Percentiles rank a stretch among this genome's conserved stretches.
phyloP scores from a whole-genome alignment of 2,329 filamentous ascomycete genomes.

The Aspergillus latus region DNA sequence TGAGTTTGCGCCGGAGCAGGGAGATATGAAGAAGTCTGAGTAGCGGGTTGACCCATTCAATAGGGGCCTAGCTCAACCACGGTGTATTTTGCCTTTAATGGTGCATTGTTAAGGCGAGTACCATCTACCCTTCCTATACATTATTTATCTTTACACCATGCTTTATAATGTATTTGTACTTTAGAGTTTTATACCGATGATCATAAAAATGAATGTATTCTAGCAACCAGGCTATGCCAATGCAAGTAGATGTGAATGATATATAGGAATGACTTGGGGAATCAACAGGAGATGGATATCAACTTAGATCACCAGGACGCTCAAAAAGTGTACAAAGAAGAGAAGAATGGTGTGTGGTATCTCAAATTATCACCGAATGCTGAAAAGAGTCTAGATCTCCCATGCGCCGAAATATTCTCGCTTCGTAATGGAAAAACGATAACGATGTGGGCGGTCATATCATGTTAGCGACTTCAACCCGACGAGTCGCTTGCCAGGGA shows the following conservation, averaged over 20 bases:
- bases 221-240: conserved; percentile 5
- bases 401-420: neutral
- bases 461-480: conserved; percentile 31
- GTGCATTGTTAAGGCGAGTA: neutral
- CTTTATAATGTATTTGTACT: neutral
- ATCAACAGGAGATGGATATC: conserved; percentile 10
- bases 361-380: conserved; percentile 2
- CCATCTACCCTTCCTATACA: neutral
- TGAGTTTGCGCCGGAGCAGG: conserved; percentile 25
- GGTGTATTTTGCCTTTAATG: neutral
- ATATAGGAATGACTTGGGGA: conserved; percentile 10
- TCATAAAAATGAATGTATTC: neutral
- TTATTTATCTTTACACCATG: neutral
- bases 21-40: neutral
- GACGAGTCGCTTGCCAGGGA: conserved; percentile 28
- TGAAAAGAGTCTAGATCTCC: neutral
- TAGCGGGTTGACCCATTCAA: neutral
- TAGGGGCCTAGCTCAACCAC: neutral
- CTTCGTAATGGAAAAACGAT: neutral
- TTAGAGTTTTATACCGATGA: neutral
- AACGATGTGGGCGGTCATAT: conserved; percentile 22
- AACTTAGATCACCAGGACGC: neutral
- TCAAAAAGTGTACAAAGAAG: neutral
- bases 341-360: conserved; percentile 1
- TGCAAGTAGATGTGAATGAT: neutral